These are phyloP conservation scores for Termitomyces sp. DNA, from an alignment of 1,284 basidiomycete species.

Conservation along the genomic window DNA sequence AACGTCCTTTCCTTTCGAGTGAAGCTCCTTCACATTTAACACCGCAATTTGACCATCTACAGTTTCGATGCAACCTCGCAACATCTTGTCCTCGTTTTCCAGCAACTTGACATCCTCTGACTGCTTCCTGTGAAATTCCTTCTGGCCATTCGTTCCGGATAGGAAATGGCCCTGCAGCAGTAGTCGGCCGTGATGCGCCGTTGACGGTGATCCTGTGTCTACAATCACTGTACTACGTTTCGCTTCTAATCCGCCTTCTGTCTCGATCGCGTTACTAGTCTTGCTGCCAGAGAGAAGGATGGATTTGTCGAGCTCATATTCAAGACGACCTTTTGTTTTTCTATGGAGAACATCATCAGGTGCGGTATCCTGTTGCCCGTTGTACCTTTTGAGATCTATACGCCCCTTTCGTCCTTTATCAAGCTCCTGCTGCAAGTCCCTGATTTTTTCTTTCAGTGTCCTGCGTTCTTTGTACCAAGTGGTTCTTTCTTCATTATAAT, in stretches of 20 bases:
- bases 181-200: background rate
- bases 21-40: background rate
- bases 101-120: background rate
- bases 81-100: background rate
- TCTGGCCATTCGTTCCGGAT: background rate
- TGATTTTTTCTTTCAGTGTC: background rate
- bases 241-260: background rate
- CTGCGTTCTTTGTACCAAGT: background rate
- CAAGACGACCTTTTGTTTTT: background rate
- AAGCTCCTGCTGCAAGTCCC: background rate
- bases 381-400: background rate
- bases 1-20: background rate
- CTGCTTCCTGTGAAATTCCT: background rate
- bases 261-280: background rate
- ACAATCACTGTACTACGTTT: background rate
- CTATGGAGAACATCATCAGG: background rate
- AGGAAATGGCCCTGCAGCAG: background rate
- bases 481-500: background rate
- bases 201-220: background rate
- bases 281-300: background rate
- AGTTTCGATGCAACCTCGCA: background rate
- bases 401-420: background rate
- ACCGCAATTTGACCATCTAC: background rate
- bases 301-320: background rate
- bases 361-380: background rate